These are phyloP conservation scores for Nothophoma quercina DNA, from an alignment of 2,329 filamentous ascomycete genomes.

Conservation along the genomic window DNA sequence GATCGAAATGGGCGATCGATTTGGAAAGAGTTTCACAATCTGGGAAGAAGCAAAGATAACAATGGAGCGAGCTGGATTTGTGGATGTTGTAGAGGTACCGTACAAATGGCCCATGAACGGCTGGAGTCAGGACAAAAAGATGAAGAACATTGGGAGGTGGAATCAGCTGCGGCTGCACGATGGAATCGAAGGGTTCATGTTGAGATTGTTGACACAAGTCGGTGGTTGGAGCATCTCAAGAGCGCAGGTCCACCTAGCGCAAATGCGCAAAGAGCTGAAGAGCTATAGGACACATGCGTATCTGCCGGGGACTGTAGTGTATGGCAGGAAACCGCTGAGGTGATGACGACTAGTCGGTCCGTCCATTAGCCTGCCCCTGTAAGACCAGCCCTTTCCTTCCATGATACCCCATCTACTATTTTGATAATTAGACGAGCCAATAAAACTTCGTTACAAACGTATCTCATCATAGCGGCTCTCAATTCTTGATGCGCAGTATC, in stretches of 20 bases:
- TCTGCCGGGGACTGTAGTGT: conserved; percentile 47
- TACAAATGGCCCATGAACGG: conserved; percentile 50
- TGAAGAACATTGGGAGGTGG: conserved; percentile 49
- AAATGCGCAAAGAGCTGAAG: conserved; percentile 46
- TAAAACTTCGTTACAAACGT: neutral
- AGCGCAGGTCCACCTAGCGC: conserved; percentile 48
- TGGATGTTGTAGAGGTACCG: conserved; percentile 41
- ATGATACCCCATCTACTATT: conserved; percentile 13
- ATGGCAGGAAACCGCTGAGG: conserved; percentile 42
- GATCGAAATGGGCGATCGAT: conserved; percentile 46
- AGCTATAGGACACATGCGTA: conserved; percentile 47
- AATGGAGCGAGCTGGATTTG: conserved; percentile 44
- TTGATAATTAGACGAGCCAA: neutral
- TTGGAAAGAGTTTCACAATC: conserved; percentile 49
- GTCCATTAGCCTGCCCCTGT: neutral
- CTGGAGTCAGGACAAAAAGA: conserved; percentile 40
- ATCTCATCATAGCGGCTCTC: no score
- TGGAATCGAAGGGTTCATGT: conserved; percentile 49
- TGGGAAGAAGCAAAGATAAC: conserved; percentile 44
- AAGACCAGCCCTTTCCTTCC: neutral
- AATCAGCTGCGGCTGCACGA: conserved; percentile 48
- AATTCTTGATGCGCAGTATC: no score
- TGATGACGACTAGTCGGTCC: neutral
- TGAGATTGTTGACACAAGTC: conserved; percentile 46
- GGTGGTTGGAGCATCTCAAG: conserved; percentile 44